phyloP scores from a whole-genome alignment of 176 grass and related monocot genomes.

The Eleusine indica region DNA sequence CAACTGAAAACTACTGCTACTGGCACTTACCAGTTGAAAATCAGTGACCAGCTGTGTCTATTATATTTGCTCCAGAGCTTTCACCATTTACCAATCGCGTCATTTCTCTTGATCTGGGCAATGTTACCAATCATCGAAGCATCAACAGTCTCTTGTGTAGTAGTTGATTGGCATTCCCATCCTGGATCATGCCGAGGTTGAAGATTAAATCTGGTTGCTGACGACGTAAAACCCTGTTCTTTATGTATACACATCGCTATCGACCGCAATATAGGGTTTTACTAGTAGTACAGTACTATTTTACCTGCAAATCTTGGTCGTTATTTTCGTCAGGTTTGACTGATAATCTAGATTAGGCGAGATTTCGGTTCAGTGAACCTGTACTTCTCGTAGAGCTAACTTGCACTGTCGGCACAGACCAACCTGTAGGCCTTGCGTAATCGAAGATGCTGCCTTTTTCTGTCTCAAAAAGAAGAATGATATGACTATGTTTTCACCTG shows the following conservation, averaged over 20 bases:
- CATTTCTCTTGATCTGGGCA: not conserved
- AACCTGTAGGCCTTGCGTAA: constrained; percentile 29
- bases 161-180: not conserved
- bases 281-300: not conserved
- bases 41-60: not conserved
- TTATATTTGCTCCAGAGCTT: not conserved
- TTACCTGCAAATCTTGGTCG: not conserved
- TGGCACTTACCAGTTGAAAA: constrained; percentile 22
- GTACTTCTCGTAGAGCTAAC: not conserved
- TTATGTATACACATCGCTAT: not conserved
- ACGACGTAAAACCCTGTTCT: not conserved
- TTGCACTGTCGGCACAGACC: constrained; percentile 40
- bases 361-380: not conserved
- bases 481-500: constrained; percentile 33
- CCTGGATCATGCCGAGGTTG: constrained; percentile 28
- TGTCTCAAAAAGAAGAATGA: constrained; percentile 37
- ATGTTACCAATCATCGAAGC: constrained; percentile 18
- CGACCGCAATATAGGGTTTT: not conserved
- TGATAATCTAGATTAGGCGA: not conserved
- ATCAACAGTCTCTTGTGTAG: not conserved
- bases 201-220: constrained; percentile 6
- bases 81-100: not conserved
- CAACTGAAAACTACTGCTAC: constrained; percentile 34
- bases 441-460: constrained; percentile 10
- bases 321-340: not conserved